Evolutionary conservation across 805 yeast genomes (phyloP), one percentile per base, ranked within the genome.

Genomic region (Hanseniaspora meyeri): DNA sequence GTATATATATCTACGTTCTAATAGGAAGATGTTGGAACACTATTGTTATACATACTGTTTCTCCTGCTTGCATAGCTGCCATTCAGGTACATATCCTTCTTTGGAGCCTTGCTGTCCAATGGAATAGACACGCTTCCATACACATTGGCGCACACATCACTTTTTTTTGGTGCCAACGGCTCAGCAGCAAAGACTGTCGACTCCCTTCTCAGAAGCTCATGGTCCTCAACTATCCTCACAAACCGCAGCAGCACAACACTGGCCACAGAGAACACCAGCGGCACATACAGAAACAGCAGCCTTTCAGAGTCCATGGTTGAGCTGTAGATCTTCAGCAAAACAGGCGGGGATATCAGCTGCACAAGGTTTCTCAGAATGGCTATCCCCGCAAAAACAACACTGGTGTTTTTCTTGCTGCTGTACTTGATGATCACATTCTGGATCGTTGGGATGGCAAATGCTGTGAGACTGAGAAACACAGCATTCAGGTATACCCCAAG

Each of bases 361-460:
- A 77, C 66, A 0, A 77, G 50, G 60, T 80, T 82, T 63, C 80
- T 78, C 16, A 83, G 64, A 47, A 85, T 65, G 0, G 87, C 79
- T 47, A 84, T 65, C 0, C 83, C 87, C 10, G 90, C 89, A 68
- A 83, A 84, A 19, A 82, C 72, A 65, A 83, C 87, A 27, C 95
- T 93, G 5, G 79, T 74, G 59, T 75, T 75, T 12, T 76, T 73
- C 45, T 79, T 79, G 2, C 79, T 78, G 59, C 75, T 77, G 65
- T 81, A 81, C 65, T 85, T 85, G 55, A 81, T 74, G 14, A 83
- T 68, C 0, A 85, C 62, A 0, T 84, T 74, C 62, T 79, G 83
- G 12, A 83, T 59, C 0, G 82, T 73, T 0, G 93, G 91, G 0
- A 78, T 69, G 1, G 74, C 71, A 9, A 81, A 55, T 0, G 81